phyloP scores from a whole-genome alignment of 2,329 filamentous ascomycete genomes.

The Esteya vermicola region DNA sequence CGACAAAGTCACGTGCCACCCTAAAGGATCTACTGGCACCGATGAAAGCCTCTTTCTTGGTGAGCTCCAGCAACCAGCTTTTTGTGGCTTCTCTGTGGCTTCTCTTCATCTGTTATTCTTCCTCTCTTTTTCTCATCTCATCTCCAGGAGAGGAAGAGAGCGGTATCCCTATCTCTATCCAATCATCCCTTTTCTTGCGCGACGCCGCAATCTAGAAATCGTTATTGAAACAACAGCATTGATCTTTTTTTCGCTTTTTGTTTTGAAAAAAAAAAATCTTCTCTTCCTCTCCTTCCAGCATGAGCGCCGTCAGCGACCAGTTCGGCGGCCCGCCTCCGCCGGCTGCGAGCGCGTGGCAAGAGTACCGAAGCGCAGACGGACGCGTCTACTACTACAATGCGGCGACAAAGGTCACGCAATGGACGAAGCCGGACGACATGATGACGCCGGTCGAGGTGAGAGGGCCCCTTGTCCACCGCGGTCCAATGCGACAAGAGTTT shows the following conservation, averaged over 20 bases:
- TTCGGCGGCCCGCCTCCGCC: constrained; percentile 28
- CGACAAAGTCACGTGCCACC: too few species aligned
- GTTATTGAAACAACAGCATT: background rate
- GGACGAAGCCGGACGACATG: constrained; percentile 84
- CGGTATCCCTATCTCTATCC: too few species aligned
- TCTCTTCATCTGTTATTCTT: too few species aligned
- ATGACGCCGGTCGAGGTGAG: constrained; percentile 69
- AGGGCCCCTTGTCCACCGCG: background rate
- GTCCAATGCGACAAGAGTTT: too few species aligned
- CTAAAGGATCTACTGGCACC: too few species aligned
- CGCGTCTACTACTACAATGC: constrained; percentile 85
- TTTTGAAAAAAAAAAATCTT: background rate
- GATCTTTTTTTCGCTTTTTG: background rate
- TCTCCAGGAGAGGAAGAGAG: too few species aligned
- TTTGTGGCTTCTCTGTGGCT: too few species aligned
- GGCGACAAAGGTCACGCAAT: constrained; percentile 76
- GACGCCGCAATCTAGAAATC: background rate
- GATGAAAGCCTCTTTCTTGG: too few species aligned
- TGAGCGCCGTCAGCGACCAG: constrained; percentile 42
- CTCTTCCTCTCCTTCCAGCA: constrained; percentile 15
- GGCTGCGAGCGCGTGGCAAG: constrained; percentile 51
- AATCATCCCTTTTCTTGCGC: too few species aligned
- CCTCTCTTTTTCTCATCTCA: too few species aligned
- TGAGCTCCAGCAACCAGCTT: too few species aligned
- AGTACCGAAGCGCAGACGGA: constrained; percentile 68